Conservation (phyloP, 2,329 filamentous ascomycete genomes). For the Pseudohalonectria lignicola region DNA sequence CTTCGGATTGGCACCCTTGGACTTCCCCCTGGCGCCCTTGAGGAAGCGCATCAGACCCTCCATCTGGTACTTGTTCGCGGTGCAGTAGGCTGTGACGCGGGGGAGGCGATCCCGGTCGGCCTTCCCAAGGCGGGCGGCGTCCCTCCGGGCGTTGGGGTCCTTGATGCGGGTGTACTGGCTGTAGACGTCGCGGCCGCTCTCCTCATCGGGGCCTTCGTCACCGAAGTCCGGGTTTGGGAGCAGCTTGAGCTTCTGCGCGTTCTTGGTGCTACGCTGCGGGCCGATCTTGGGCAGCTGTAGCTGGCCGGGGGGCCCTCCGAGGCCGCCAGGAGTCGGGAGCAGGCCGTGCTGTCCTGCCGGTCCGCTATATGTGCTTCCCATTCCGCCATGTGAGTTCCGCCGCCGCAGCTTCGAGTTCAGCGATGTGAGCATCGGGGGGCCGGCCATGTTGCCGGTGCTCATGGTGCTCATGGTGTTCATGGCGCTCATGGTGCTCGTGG, state of each 20-base stretch:
- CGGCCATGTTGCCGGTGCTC: slow-evolving; percentile 29
- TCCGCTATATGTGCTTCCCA: background rate
- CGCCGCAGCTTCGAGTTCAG: slow-evolving; percentile 81
- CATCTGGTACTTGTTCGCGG: slow-evolving; percentile 82
- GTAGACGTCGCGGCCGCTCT: slow-evolving; percentile 91
- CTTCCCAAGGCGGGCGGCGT: slow-evolving; percentile 87
- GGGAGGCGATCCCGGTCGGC: slow-evolving; percentile 81
- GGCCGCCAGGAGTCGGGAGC: slow-evolving; percentile 15
- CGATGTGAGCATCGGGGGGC: slow-evolving; percentile 58
- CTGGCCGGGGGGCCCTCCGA: slow-evolving; percentile 10
- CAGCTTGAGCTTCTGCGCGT: slow-evolving; percentile 94
- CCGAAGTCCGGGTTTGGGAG: slow-evolving; percentile 80
- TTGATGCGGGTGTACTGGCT: slow-evolving; percentile 97
- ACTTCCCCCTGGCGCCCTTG: slow-evolving; percentile 64
- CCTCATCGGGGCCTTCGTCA: slow-evolving; percentile 69
- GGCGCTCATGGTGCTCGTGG: too few species aligned
- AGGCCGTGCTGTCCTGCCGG: slow-evolving; percentile 14
- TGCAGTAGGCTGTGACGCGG: slow-evolving; percentile 92
- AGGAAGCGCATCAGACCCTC: slow-evolving; percentile 83
- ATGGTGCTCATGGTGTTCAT: too few species aligned
- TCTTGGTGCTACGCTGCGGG: slow-evolving; percentile 89
- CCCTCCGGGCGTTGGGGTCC: slow-evolving; percentile 82
- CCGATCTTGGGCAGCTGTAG: slow-evolving; percentile 58
- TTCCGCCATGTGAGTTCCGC: slow-evolving; percentile 64
- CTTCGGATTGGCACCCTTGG: slow-evolving; percentile 74